A percentile compares a stretch with the other conserved stretches of the same genome.
Evolutionary conservation across 2,329 filamentous ascomycete genomes (phyloP).

Genomic region (Cladophialophora bantiana): DNA sequence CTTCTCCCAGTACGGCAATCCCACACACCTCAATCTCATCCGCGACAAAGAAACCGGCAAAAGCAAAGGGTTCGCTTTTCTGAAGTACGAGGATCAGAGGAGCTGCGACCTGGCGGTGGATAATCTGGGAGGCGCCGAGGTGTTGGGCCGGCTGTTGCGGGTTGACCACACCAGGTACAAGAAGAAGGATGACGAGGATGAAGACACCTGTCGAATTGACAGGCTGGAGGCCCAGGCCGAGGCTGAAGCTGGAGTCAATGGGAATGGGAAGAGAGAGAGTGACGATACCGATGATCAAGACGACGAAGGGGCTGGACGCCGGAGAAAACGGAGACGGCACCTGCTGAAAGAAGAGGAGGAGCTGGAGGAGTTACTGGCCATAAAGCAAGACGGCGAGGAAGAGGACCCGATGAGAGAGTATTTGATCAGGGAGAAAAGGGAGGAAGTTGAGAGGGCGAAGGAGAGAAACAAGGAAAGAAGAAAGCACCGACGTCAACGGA

Average conservation of each 20-base stretch:
- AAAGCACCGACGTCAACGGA: conserved; percentile 52
- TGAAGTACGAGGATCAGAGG: conserved; percentile 98
- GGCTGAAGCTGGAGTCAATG: conserved; percentile 44
- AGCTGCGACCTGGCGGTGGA: conserved; percentile 96
- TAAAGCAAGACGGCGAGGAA: conserved; percentile 74
- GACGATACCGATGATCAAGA: conserved; percentile 57
- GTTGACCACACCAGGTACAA: conserved; percentile 97
- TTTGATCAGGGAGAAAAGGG: conserved; percentile 87
- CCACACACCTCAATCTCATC: conserved; percentile 87
- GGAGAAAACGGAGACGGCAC: conserved; percentile 49
- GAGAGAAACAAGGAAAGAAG: conserved; percentile 58
- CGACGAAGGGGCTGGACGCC: conserved; percentile 44
- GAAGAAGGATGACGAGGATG: conserved; percentile 68
- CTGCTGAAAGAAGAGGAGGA: conserved; percentile 83
- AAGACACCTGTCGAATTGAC: conserved; percentile 60
- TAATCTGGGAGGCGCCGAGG: conserved; percentile 85
- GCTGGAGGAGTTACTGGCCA: conserved; percentile 71
- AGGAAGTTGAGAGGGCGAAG: conserved; percentile 78
- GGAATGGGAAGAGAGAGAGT: conserved; percentile 49
- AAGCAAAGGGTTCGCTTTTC: conserved; percentile 90
- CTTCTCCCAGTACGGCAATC: conserved; percentile 96
- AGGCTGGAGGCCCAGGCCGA: conserved; percentile 50
- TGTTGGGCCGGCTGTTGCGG: conserved; percentile 78
- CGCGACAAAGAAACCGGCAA: conserved; percentile 97
- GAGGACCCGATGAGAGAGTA: conserved; percentile 98